phyloP scores from a whole-genome alignment of 2,329 filamentous ascomycete genomes.

The Colletotrichum neosansevieriae region DNA sequence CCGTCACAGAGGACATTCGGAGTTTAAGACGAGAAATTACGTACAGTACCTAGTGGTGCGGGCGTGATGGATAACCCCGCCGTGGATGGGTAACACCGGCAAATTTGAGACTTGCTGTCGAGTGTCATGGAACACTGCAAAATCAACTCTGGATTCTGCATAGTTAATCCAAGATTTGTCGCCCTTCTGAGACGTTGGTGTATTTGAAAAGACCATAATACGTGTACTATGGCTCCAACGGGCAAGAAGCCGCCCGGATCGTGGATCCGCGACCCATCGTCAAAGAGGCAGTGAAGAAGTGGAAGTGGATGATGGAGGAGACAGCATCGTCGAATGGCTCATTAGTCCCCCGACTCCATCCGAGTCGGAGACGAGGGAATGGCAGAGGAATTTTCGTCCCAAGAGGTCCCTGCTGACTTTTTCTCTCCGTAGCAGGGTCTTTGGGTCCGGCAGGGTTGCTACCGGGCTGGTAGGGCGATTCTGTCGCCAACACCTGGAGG shows the following conservation, averaged over 20 bases:
- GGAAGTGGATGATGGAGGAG: neutral
- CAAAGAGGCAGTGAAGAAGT: conserved; percentile 32
- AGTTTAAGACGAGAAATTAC: conserved; percentile 25
- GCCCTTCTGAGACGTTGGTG: neutral
- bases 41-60: conserved; percentile 21
- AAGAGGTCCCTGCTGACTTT: conserved; percentile 22
- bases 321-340: neutral
- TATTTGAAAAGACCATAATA: neutral
- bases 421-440: conserved; percentile 4
- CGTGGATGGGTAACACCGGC: neutral
- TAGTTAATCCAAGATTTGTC: neutral
- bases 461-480: conserved; percentile 1
- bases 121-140: neutral
- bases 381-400: conserved; percentile 29
- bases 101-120: neutral
- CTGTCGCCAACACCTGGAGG: neutral
- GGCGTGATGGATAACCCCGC: too few relatives aligned
- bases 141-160: neutral
- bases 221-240: conserved; percentile 9
- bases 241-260: conserved; percentile 7
- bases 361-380: conserved; percentile 8
- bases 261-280: conserved; percentile 22
- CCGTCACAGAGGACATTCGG: conserved; percentile 1
- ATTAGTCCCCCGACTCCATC: neutral
- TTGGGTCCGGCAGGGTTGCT: neutral